phyloP scores from a whole-genome alignment of 106 monocot species.

The Dendrobium nobile region DNA sequence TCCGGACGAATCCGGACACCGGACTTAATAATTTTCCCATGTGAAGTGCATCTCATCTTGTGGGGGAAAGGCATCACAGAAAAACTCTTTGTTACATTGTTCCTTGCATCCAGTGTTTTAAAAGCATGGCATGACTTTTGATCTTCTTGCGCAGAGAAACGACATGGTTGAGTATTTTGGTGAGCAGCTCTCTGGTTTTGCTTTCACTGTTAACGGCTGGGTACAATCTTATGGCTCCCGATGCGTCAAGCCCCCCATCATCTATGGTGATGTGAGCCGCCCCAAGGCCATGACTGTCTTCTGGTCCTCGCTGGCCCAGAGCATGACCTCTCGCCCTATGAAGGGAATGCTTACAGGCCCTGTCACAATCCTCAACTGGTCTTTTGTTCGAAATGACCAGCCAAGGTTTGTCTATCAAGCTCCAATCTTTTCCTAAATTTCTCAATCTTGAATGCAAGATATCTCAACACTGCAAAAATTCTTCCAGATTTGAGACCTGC shows the following conservation, averaged over 20 bases:
- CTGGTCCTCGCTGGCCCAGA: slow-evolving; percentile 28
- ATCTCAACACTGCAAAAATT: neutral
- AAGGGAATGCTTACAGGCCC: slow-evolving; percentile 31
- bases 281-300: slow-evolving; percentile 31
- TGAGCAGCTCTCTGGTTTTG: slow-evolving; percentile 22
- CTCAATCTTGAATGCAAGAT: neutral
- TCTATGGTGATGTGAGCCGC: slow-evolving; percentile 27
- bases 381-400: slow-evolving; percentile 27
- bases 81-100: too few relatives aligned
- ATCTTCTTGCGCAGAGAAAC: slow-evolving; percentile 16
- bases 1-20: too few relatives aligned
- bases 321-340: slow-evolving; percentile 28
- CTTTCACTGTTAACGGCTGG: slow-evolving; percentile 26
- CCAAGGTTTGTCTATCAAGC: slow-evolving; percentile 11
- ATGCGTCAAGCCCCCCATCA: slow-evolving; percentile 31
- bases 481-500: slow-evolving; percentile 24
- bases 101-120: neutral
- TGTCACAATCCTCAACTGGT: slow-evolving; percentile 30
- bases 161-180: slow-evolving; percentile 34
- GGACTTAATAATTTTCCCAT: neutral
- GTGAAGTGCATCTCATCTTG: neutral
- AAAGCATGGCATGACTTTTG: neutral
- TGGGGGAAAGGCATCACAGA: neutral
- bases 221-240: slow-evolving; percentile 29
- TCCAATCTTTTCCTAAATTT: neutral